phyloP scores from a whole-genome alignment of 2,329 filamentous ascomycete genomes.

The Orbilia oligospora region DNA sequence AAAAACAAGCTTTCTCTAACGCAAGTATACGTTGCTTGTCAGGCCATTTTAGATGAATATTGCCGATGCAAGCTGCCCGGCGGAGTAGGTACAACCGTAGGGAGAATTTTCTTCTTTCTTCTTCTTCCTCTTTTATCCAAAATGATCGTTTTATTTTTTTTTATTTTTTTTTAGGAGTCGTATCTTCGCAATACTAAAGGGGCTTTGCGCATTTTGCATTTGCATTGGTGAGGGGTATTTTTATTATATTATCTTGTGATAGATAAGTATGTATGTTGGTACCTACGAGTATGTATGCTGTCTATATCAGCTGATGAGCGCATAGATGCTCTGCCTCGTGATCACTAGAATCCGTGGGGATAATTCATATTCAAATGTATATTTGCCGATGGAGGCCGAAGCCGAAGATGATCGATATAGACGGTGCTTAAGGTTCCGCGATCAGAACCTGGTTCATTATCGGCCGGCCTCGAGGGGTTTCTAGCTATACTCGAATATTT shows the following conservation, averaged over 20 bases:
- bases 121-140: too few species aligned
- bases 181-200: conserved; percentile 2
- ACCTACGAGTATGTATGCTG: conserved; percentile 10
- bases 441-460: neutral
- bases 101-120: neutral
- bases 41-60: conserved; percentile 18
- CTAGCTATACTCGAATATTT: neutral
- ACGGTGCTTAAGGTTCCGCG: neutral
- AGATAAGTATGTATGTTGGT: neutral
- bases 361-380: neutral
- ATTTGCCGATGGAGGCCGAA: neutral
- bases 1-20: conserved; percentile 33
- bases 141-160: too few species aligned
- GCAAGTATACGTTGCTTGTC: conserved; percentile 32
- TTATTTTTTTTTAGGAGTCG: neutral
- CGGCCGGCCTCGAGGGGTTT: neutral
- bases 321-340: conserved; percentile 14
- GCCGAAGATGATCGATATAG: neutral
- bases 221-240: too few species aligned
- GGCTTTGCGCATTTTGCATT: too few species aligned
- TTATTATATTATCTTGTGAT: neutral
- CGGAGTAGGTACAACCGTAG: conserved; percentile 27
- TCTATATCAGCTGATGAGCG: conserved; percentile 22
- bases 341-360: conserved; percentile 4
- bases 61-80: conserved; percentile 19